Conservation (phyloP, 495 filamentous ascomycete genomes). For the Aspergillus cristatus region DNA sequence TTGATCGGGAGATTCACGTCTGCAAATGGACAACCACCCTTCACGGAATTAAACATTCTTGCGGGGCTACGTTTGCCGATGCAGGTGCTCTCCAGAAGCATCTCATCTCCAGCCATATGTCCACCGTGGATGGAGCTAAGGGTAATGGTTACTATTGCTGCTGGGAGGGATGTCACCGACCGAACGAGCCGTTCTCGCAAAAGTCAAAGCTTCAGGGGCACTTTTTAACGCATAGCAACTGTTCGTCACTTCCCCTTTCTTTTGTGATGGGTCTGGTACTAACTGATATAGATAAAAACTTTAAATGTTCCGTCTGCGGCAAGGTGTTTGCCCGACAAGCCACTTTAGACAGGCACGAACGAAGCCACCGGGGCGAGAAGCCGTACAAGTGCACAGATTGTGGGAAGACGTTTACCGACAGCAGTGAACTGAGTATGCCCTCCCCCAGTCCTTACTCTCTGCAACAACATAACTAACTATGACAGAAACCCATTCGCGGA, state of each 20-base stretch:
- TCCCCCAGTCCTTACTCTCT: background rate
- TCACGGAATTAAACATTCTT: slow-evolving; percentile 22
- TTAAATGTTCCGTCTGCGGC: slow-evolving; percentile 36
- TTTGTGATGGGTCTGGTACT: background rate
- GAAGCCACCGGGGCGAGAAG: slow-evolving; percentile 46
- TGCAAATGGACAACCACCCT: slow-evolving; percentile 29
- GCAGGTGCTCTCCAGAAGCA: slow-evolving; percentile 35
- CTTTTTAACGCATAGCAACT: slow-evolving; percentile 40
- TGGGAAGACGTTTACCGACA: slow-evolving; percentile 39
- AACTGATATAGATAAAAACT: slow-evolving; percentile 32
- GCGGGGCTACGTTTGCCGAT: slow-evolving; percentile 27
- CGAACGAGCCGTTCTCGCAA: slow-evolving; percentile 39
- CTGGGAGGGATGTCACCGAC: slow-evolving; percentile 39
- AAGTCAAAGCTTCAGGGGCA: slow-evolving; percentile 44
- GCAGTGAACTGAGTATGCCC: slow-evolving; percentile 40
- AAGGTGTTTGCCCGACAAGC: slow-evolving; percentile 40
- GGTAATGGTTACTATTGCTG: slow-evolving; percentile 41
- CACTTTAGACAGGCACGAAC: slow-evolving; percentile 40
- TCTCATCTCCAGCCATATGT: slow-evolving; percentile 31
- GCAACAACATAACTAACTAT: slow-evolving; percentile 4
- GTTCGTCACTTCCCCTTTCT: slow-evolving; percentile 14
- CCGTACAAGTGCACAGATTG: slow-evolving; percentile 38
- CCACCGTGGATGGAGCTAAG: slow-evolving; percentile 32
- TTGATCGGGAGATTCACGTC: slow-evolving; percentile 24
- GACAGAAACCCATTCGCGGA: slow-evolving; percentile 43